Conservation (phyloP, 805 yeast species). For the Myxozyma nipponensis region DNA sequence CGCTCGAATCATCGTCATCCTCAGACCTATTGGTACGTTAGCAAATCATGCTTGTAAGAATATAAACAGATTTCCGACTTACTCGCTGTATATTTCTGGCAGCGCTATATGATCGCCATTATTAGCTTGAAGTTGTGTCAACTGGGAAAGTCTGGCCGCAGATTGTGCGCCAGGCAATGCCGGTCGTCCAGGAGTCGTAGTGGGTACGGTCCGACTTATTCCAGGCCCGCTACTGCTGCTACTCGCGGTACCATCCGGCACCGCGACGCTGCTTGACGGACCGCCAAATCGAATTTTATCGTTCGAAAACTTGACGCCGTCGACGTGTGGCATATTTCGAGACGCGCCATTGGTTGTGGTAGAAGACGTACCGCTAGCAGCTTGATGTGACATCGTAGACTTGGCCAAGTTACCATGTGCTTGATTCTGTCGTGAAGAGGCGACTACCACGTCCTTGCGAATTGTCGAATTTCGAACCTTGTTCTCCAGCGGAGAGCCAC, state of each 20-base stretch:
- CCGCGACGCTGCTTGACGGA: conserved; percentile 8
- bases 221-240: conserved; percentile 5
- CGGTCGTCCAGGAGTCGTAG: conserved; percentile 17
- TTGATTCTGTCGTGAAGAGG: background rate
- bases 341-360: background rate
- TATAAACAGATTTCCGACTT: conserved; percentile 4
- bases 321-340: conserved; percentile 32
- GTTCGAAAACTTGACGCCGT: conserved; percentile 36
- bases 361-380: background rate
- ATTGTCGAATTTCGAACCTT: conserved; percentile 10
- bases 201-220: background rate
- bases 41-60: background rate
- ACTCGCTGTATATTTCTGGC: conserved; percentile 36
- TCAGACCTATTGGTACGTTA: conserved; percentile 42
- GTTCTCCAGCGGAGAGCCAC: conserved; percentile 13
- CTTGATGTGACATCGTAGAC: conserved; percentile 14
- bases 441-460: conserved; percentile 6
- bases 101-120: conserved; percentile 30
- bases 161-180: background rate
- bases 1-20: conserved; percentile 48
- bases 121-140: conserved; percentile 14
- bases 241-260: no score
- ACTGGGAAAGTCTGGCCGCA: conserved; percentile 15
- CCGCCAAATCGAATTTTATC: conserved; percentile 35
- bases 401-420: conserved; percentile 14